Base-by-base conservation (phyloP, 495 filamentous ascomycete species). In the Penicillium alfredii region DNA sequence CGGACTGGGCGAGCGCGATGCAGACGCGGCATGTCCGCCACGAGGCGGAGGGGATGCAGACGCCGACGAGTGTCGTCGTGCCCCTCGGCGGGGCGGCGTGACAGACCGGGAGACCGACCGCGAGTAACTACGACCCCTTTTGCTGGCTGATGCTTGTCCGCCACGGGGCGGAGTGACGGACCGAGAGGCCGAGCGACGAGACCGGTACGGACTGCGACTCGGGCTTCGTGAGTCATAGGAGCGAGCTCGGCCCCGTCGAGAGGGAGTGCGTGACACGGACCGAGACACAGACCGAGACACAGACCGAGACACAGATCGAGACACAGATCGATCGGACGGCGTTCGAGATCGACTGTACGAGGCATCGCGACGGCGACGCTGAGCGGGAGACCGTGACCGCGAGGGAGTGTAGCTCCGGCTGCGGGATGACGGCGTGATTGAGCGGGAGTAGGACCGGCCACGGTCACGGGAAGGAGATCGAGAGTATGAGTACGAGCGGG, bases 361-460 rank as follows among this genome's bases (percentile, higher is more conserved):
- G 13, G 46, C 37, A 26, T 51, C 60, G 31, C 60, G 63, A n/a
- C 49, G 50, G 32, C 47, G 49, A 24, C 35, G 62, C 50, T 24
- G 62, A 50, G 18, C 55, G 37, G 28, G 63, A 55, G 52, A 45
- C 18, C 61, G 61, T 14, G 66, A 69, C 26, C 44, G 42, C 6
- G 49, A 58, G 24, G 60, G 52, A 4, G 58, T 62, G 51, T 61
- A 61, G 42, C 55, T 62, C 32, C 61, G 63, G 35, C 58, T 55
- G 10, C 63, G 58, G 4, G 64, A 65, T 12, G 59, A 63, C 3
- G 54, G 53, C 1, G 65, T 60, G 12, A 57, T 17, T 12, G 66
- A 68, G 18, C 66, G 60, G 6, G 49, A 55, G 42, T 64, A 61
- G 28, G 65, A 66, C 8, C 61, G 60, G 17, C 49, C 51, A 14